Evolutionary conservation across 345 rosid species (phyloP).

Genomic region (Populus deltoides): DNA sequence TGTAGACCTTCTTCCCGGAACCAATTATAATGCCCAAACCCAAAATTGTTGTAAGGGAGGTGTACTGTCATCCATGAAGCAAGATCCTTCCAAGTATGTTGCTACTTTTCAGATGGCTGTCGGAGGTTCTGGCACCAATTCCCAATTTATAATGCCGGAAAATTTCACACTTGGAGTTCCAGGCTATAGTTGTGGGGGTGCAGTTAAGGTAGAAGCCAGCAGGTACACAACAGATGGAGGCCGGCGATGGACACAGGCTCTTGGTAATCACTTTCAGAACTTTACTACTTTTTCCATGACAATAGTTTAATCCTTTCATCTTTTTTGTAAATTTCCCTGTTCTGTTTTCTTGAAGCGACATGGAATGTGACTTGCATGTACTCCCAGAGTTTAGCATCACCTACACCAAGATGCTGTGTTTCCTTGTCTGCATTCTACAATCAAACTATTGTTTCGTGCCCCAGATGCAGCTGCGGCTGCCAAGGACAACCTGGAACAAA

Average conservation of each 20-base stretch:
- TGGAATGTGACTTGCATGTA: conserved; percentile 70
- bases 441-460: conserved; percentile 62
- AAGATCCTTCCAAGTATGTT: conserved; percentile 42
- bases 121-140: not conserved
- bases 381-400: conserved; percentile 61
- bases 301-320: not conserved
- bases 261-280: conserved; percentile 34
- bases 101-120: conserved; percentile 52
- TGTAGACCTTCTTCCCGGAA: conserved; percentile 71
- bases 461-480: conserved; percentile 72
- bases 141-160: conserved; percentile 42
- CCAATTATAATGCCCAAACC: conserved; percentile 47
- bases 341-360: conserved; percentile 44
- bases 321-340: not conserved
- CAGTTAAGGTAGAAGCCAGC: conserved; percentile 43
- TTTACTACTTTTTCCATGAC: not conserved
- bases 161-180: conserved; percentile 59
- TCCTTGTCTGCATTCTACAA: conserved; percentile 77
- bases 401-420: conserved; percentile 76
- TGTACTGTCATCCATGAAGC: conserved; percentile 54
- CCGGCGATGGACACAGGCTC: conserved; percentile 78
- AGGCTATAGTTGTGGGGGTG: conserved; percentile 61
- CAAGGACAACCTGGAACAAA: conserved; percentile 35
- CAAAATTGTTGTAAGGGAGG: conserved; percentile 83
- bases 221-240: conserved; percentile 44